Evolutionary conservation across 2,329 filamentous ascomycete species (phyloP).

Genomic region (Hymenoscyphus salicellus): DNA sequence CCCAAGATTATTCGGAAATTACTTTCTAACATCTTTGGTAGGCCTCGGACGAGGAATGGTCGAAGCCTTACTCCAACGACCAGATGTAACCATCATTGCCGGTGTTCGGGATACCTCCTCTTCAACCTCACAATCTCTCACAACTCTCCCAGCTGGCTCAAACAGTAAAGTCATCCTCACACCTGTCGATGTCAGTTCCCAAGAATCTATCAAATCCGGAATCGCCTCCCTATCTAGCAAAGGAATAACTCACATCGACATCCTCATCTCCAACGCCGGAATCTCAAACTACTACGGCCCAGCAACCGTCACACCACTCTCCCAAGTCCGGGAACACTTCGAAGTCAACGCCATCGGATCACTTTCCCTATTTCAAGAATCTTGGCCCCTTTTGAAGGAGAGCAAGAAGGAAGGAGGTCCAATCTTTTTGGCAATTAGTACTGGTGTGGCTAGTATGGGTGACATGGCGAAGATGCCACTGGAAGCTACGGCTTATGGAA

Average conservation of each 20-base stretch:
- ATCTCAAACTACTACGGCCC: slow-evolving; percentile 37
- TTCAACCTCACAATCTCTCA: slow-evolving; percentile 34
- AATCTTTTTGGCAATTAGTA: slow-evolving; percentile 39
- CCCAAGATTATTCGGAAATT: neutral
- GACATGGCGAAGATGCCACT: slow-evolving; percentile 17
- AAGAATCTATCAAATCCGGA: slow-evolving; percentile 37
- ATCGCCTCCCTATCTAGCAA: slow-evolving; percentile 33
- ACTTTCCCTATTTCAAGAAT: slow-evolving; percentile 46
- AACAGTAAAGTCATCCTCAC: slow-evolving; percentile 42
- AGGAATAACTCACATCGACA: slow-evolving; percentile 45
- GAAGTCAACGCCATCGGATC: slow-evolving; percentile 44
- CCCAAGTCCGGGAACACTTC: slow-evolving; percentile 40
- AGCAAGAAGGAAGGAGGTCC: slow-evolving; percentile 28
- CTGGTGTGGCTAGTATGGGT: slow-evolving; percentile 23
- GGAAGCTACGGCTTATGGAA: slow-evolving; percentile 39
- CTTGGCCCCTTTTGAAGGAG: slow-evolving; percentile 40
- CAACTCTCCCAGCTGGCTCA: slow-evolving; percentile 37
- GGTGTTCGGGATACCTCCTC: slow-evolving; percentile 38
- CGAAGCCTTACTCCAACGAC: slow-evolving; percentile 14
- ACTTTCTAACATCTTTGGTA: neutral
- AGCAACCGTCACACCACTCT: slow-evolving; percentile 36
- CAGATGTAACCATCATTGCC: slow-evolving; percentile 32
- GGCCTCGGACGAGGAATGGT: slow-evolving; percentile 38
- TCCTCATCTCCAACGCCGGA: slow-evolving; percentile 53
- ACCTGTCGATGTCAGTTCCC: slow-evolving; percentile 42